Percentiles rank a stretch among this genome's conserved stretches.
phyloP scores from a whole-genome alignment of 192 early-diverging fungal species.

The Thamnidium elegans region DNA sequence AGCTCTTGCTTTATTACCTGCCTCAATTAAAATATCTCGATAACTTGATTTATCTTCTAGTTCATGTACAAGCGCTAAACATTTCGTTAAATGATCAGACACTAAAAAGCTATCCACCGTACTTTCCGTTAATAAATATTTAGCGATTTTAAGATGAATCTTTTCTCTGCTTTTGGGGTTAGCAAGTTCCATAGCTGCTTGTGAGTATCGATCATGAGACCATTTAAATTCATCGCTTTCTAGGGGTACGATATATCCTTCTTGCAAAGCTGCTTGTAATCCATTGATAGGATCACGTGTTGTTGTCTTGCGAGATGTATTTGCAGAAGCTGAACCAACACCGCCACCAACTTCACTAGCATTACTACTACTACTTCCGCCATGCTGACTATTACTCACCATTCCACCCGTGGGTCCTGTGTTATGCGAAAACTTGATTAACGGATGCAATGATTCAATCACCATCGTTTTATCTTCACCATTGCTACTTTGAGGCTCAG shows the following conservation, averaged over 20 bases:
- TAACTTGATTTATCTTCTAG: conserved; percentile 15
- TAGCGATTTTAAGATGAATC: conserved; percentile 33
- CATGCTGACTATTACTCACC: no score
- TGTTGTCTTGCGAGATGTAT: neutral
- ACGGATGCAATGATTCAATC: conserved; percentile 10
- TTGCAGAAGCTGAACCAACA: neutral
- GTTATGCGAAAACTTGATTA: conserved; percentile 13
- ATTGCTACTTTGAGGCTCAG: neutral
- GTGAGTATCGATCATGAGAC: conserved; percentile 35
- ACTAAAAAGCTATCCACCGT: conserved; percentile 19
- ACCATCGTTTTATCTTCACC: neutral
- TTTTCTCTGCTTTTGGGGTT: conserved; percentile 19
- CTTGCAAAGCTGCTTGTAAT: conserved; percentile 30
- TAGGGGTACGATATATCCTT: conserved; percentile 30
- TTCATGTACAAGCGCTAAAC: conserved; percentile 8
- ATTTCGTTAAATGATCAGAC: conserved; percentile 32
- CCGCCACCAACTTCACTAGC: no score
- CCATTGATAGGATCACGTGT: conserved; percentile 30
- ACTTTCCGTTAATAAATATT: conserved; percentile 22
- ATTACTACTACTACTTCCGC: neutral
- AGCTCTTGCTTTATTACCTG: conserved; percentile 18
- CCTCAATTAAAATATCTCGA: conserved; percentile 19
- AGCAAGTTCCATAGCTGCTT: conserved; percentile 33
- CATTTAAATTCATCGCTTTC: conserved; percentile 35
- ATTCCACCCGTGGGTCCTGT: neutral